These are phyloP conservation scores for Euclidium syriacum DNA, from an alignment of 345 rosid species.

Conservation along the genomic window DNA sequence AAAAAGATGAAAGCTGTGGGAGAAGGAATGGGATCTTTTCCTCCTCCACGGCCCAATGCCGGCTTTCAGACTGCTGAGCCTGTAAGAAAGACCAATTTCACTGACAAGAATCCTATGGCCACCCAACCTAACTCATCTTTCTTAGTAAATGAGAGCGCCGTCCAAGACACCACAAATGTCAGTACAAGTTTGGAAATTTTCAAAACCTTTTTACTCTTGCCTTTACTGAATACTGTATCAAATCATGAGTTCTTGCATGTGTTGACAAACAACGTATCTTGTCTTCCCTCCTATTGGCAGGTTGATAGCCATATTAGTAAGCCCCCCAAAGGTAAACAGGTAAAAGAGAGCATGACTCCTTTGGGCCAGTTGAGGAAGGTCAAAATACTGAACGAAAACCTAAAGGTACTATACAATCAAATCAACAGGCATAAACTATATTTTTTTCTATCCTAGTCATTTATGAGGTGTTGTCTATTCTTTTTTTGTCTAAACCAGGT, in stretches of 20 bases:
- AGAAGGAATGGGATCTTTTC: constrained; percentile 38
- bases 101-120: constrained; percentile 34
- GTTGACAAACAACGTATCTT: constrained; percentile 14
- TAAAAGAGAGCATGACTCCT: constrained; percentile 37
- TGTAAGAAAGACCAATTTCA: constrained; percentile 47
- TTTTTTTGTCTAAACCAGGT: constrained; percentile 34
- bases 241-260: neutral
- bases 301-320: constrained; percentile 46
- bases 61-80: constrained; percentile 42
- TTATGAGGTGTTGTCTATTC: constrained; percentile 4
- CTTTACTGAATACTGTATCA: neutral
- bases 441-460: neutral
- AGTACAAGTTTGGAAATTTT: constrained; percentile 20
- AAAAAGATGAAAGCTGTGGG: constrained; percentile 50
- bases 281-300: constrained; percentile 41
- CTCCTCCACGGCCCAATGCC: constrained; percentile 38
- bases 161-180: constrained; percentile 58
- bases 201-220: neutral
- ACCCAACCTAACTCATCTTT: constrained; percentile 40
- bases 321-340: constrained; percentile 51
- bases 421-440: neutral
- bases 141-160: constrained; percentile 35
- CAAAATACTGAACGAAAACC: constrained; percentile 75
- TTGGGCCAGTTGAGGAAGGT: constrained; percentile 45
- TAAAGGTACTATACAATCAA: constrained; percentile 44